Percentiles rank a stretch among this genome's conserved stretches.
phyloP scores from a whole-genome alignment of 306 rosid genomes.

The Fragaria vesca region DNA sequence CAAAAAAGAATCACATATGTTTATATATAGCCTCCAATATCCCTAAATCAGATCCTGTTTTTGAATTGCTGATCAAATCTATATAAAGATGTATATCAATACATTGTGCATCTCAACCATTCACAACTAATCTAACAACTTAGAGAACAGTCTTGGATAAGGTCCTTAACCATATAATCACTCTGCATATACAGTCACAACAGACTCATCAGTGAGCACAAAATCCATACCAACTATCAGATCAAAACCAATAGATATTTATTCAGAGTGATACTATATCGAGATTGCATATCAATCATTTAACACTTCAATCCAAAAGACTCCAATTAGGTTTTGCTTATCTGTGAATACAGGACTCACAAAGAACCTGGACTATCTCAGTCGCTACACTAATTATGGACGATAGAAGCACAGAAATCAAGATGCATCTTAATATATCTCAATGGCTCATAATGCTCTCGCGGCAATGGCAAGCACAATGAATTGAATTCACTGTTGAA shows the following conservation, averaged over 20 bases:
- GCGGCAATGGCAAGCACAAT: neutral
- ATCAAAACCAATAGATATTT: neutral
- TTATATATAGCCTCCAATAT: neutral
- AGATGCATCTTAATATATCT: neutral
- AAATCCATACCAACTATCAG: neutral
- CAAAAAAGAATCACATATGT: neutral
- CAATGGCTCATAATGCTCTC: neutral
- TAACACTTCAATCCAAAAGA: neutral
- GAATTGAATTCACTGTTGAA: neutral
- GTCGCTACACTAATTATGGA: neutral
- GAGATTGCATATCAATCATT: neutral
- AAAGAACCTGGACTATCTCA: neutral
- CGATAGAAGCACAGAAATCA: neutral
- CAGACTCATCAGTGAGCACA: neutral
- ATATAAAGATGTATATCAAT: neutral
- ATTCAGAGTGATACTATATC: neutral
- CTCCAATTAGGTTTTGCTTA: neutral
- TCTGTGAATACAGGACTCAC: neutral
- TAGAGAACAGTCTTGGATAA: neutral
- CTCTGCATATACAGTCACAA: neutral
- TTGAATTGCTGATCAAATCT: neutral
- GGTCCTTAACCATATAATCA: neutral
- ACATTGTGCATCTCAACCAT: neutral
- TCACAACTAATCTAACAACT: neutral
- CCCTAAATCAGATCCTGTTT: neutral